phyloP scores from a whole-genome alignment of 2,329 filamentous ascomycete genomes.

The Biscogniauxia sp. region DNA sequence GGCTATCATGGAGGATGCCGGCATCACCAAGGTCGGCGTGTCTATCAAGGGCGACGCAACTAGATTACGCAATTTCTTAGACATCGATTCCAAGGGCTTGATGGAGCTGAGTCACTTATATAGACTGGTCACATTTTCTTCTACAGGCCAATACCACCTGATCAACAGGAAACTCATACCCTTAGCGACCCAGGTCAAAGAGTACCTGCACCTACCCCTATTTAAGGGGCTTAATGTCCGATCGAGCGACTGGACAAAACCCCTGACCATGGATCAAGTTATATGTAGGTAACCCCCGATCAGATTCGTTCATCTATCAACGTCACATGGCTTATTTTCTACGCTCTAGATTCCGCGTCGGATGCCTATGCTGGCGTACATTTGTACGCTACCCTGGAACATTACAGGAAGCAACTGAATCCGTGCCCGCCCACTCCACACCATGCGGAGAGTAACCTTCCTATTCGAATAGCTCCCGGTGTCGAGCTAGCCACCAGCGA shows the following conservation, averaged over 20 bases:
- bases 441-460: slow-evolving; percentile 63
- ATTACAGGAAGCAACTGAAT: slow-evolving; percentile 61
- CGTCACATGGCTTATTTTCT: slow-evolving; percentile 26
- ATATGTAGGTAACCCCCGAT: slow-evolving; percentile 53
- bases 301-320: slow-evolving; percentile 1
- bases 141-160: slow-evolving; percentile 44
- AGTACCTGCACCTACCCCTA: slow-evolving; percentile 70
- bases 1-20: slow-evolving; percentile 67
- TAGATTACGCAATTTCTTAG: slow-evolving; percentile 65
- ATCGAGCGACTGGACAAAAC: slow-evolving; percentile 69
- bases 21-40: slow-evolving; percentile 74
- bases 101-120: slow-evolving; percentile 84
- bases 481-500: slow-evolving; percentile 29
- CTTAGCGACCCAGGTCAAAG: slow-evolving; percentile 67
- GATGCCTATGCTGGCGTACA: slow-evolving; percentile 80
- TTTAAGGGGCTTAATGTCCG: slow-evolving; percentile 71
- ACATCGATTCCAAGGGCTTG: slow-evolving; percentile 62
- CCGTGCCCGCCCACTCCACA: slow-evolving; percentile 71
- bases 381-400: slow-evolving; percentile 70
- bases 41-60: slow-evolving; percentile 69
- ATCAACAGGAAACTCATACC: slow-evolving; percentile 67
- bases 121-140: slow-evolving; percentile 69
- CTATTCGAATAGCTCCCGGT: slow-evolving; percentile 56
- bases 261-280: slow-evolving; percentile 63
- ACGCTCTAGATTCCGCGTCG: slow-evolving; percentile 65